Conservation (phyloP, 306 rosid species). For the Medicago ruthenica region DNA sequence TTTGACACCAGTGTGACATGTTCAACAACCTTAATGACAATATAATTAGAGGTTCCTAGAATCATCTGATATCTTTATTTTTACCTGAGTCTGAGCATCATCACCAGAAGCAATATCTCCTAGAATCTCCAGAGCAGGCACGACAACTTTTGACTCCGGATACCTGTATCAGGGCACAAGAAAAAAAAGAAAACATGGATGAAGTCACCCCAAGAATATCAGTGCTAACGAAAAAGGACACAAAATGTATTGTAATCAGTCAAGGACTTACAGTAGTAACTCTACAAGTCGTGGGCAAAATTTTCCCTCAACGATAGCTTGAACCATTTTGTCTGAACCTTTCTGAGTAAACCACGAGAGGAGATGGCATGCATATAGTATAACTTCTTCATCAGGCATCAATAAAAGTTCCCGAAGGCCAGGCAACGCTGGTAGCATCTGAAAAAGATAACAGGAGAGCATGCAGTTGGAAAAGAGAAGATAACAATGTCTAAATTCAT, state of each 20-base stretch:
- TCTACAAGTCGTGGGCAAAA: not conserved
- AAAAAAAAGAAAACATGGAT: not conserved
- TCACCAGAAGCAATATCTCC: not conserved
- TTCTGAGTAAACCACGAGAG: not conserved
- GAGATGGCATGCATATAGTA: not conserved
- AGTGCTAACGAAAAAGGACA: not conserved
- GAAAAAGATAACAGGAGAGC: not conserved
- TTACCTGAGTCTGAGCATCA: slow-evolving; percentile 9
- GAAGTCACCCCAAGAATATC: not conserved
- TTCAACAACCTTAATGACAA: not conserved
- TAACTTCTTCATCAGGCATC: not conserved
- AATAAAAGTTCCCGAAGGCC: not conserved
- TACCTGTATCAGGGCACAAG: not conserved
- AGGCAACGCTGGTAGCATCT: not conserved
- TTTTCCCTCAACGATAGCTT: not conserved
- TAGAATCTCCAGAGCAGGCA: not conserved
- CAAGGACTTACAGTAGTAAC: not conserved
- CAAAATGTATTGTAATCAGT: not conserved
- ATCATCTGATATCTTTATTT: not conserved
- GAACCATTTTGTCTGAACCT: not conserved
- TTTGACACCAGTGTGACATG: not conserved
- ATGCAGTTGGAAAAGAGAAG: not conserved
- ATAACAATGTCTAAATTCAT: not conserved
- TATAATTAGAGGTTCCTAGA: not conserved
- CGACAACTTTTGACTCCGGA: not conserved